phyloP scores from a whole-genome alignment of 331 rosid genomes.

The Quercus phellos region DNA sequence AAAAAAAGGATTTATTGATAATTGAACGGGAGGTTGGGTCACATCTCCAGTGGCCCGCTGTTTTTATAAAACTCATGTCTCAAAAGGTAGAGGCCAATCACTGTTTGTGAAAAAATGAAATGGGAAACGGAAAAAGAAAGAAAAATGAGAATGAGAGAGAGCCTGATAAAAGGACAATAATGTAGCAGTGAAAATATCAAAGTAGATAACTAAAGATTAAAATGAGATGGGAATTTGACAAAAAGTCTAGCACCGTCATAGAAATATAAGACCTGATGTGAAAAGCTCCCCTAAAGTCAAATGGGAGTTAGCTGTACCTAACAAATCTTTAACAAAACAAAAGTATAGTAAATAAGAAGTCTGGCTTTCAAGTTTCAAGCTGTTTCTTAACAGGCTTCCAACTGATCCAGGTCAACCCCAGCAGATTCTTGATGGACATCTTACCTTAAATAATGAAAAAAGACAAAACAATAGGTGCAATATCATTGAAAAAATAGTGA shows the following conservation, averaged over 20 bases:
- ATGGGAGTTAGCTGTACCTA: conserved; percentile 19
- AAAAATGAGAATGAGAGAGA: neutral
- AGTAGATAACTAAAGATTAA: neutral
- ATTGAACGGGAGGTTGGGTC: neutral
- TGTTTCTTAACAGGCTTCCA: neutral
- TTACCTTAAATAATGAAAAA: neutral
- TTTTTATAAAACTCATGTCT: neutral
- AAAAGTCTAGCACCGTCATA: neutral
- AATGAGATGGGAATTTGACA: neutral
- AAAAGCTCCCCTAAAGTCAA: conserved; percentile 5
- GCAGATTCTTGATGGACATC: neutral
- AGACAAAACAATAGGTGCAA: neutral
- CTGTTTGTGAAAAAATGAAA: neutral
- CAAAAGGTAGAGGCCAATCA: neutral
- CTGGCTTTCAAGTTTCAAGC: neutral
- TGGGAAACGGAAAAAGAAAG: neutral
- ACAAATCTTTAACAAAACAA: neutral
- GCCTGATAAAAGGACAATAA: neutral
- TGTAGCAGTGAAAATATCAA: neutral
- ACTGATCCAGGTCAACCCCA: neutral
- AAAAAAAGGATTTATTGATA: no score
- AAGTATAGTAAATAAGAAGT: neutral
- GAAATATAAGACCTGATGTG: neutral
- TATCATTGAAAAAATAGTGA: neutral
- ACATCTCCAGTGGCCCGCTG: neutral